A percentile compares a stretch with the other conserved stretches of the same genome.
Conservation (phyloP, 495 filamentous ascomycete genomes). For the Bryoglossum gracile region DNA sequence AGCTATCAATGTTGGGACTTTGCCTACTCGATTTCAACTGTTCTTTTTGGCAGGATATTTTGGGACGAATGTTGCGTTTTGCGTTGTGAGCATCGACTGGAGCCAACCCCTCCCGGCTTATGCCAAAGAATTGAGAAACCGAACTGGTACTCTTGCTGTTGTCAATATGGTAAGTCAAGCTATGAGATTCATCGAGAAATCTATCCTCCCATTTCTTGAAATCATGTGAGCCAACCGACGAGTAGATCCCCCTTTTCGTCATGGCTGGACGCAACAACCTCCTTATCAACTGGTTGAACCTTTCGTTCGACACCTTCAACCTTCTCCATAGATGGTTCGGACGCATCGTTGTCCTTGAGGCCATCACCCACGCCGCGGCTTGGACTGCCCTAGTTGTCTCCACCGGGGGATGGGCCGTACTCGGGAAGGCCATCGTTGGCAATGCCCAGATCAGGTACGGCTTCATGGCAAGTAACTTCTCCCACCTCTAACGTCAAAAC, state of each 20-base stretch:
- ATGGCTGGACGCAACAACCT: conserved; percentile 53
- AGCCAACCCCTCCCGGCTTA: conserved; percentile 39
- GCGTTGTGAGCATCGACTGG: conserved; percentile 63
- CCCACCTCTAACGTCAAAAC: too few species aligned
- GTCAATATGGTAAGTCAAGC: conserved; percentile 60
- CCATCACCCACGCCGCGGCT: conserved; percentile 53
- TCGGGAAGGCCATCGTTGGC: conserved; percentile 31
- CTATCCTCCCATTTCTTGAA: conserved; percentile 40
- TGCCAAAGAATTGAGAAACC: conserved; percentile 67
- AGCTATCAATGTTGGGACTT: conserved; percentile 81
- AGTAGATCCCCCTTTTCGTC: conserved; percentile 44
- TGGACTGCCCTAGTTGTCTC: conserved; percentile 28
- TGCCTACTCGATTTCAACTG: conserved; percentile 80
- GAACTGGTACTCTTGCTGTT: conserved; percentile 72
- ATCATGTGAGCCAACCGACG: conserved; percentile 26
- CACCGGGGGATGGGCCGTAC: conserved; percentile 38
- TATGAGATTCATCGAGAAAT: too few species aligned
- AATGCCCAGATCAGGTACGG: conserved; percentile 40
- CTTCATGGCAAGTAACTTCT: conserved; percentile 47
- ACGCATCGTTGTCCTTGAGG: conserved; percentile 61
- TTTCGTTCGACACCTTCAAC: conserved; percentile 74
- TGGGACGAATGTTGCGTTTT: conserved; percentile 71
- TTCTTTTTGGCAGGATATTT: conserved; percentile 67
- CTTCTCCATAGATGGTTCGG: conserved; percentile 74
- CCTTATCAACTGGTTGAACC: conserved; percentile 52